phyloP scores from a whole-genome alignment of 2,329 filamentous ascomycete genomes.

The Colletotrichum australisinense region DNA sequence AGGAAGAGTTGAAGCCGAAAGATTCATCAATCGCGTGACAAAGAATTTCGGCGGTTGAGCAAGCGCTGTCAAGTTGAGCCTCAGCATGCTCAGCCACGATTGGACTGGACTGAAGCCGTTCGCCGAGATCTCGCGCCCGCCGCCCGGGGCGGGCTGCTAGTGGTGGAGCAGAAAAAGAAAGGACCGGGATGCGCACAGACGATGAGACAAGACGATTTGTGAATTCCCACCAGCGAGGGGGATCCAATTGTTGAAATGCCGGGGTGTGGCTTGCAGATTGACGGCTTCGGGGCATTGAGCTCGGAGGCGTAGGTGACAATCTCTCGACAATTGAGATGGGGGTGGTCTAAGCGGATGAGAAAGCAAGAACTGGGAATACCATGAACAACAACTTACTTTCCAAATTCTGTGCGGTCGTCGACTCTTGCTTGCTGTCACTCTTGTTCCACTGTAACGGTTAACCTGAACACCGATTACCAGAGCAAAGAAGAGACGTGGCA shows the following conservation, averaged over 20 bases:
- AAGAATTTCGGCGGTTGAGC: conserved; percentile 2
- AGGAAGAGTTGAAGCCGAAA: background rate
- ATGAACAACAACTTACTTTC: background rate
- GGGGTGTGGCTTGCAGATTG: background rate
- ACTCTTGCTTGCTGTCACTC: background rate
- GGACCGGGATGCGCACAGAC: conserved; percentile 30
- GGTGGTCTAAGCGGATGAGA: background rate
- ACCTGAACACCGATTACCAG: background rate
- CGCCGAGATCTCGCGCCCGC: conserved; percentile 2
- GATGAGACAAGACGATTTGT: conserved; percentile 18
- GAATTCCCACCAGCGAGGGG: conserved; percentile 7
- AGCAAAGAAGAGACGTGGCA: background rate
- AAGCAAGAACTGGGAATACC: background rate
- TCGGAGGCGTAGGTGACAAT: conserved; percentile 30
- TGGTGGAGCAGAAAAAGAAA: conserved; percentile 4
- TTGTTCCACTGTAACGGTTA: background rate
- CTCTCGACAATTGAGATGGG: conserved; percentile 10
- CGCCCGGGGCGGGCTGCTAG: conserved; percentile 2
- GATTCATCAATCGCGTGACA: background rate
- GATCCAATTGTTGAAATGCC: background rate
- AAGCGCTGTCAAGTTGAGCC: conserved; percentile 17
- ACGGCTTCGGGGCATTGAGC: conserved; percentile 15
- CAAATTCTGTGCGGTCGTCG: background rate
- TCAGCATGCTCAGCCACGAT: conserved; percentile 20
- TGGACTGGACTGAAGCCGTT: conserved; percentile 11